Base-by-base conservation (phyloP, 192 early-diverging fungal species). In the Coemansia sp. region DNA sequence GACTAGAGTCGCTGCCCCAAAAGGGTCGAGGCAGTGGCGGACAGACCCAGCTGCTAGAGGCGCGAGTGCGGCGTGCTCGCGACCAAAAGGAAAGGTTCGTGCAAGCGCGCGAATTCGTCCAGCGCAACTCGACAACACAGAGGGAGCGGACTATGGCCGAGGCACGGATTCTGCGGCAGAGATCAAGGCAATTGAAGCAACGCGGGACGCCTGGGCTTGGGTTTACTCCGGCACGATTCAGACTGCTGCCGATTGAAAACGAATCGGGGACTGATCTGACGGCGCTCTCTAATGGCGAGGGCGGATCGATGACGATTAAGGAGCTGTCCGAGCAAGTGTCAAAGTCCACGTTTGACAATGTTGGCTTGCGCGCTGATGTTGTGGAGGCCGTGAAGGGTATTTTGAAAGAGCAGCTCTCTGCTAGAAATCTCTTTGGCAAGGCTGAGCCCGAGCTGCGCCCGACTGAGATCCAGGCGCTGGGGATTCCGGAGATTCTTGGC, bases 381-480 rank as follows among this genome's bases (percentile, higher is more conserved):
- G 72, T 86, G 2, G 62, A 76, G 4, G 86, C 89, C 0, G 75
- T 62, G 3, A 55, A 34, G 6, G 6, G 50, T 21, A 38, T 76
- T 9, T 65, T 87, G 9, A 55, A 55, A 38, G 72, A 37, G 18
- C 62, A 79, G 68, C 12, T 48, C 47, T 7, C 39, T 11, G 42
- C 16, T 20, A 12, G 42, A 13, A 34, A 37, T 25, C 56, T 52
- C 9, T 20, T 42, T 26, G 59, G 47, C 13, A 65, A 75, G 41
- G 71, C 28, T 3, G 65, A 86, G 0, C 70, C 69, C 1, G 72
- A 79, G 18, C 62, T 79, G 25, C 73, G 74, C 42, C 93, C 94
- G 13, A 94, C 94, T 3, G 87, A 90, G 62, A 91, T 95, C 45
- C 95, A 97, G 75, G 89, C 91, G 0, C 75, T 94, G 42, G 86